Base-by-base conservation (phyloP, 306 rosid genomes). In the Trifolium fragiferum region DNA sequence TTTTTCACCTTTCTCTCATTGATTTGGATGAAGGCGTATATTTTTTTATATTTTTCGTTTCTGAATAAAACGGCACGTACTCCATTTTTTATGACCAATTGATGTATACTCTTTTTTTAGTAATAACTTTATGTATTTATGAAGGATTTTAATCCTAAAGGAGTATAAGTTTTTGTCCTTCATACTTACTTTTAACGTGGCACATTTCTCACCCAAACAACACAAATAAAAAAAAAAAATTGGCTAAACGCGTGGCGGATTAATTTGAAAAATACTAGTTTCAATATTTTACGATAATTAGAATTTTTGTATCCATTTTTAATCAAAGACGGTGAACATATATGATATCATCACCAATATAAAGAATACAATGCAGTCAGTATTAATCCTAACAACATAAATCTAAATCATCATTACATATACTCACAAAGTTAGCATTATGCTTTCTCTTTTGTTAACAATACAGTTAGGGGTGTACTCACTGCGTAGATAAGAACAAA, bases 371-470 rank as follows among this genome's bases (percentile, higher is more conserved):
- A 2, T 50, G 20, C 2, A 16, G 58, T 18, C 2, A 16, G 58
- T 18, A 8, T 5, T 18, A 51, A 70, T 23, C 58, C 20, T 62
- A 60, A 78, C 49, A 63, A 71, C 55, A 43, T 51, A 13, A n/a
- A 51, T 53, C 8, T 57, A 72, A 72, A 73, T 59, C 72, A 51
- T 72, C 41, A 72, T 64, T 72, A 53, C 59, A 13, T 16, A 51
- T 51, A 51, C 58, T 51, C 38, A 21, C 32, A 58, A 46, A 32
- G 55, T 27, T 66, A 59, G 69, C 63, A 33, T 55, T 19, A 8
- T 66, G 54, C 58, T 18, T 51, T 64, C 19, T 43, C 59, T 8
- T 27, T 54, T 2, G 47, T 41, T 11, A 41, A 19, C 35, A 40
- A 61, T 49, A 53, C 47, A 65, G 25, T 72, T 64, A 51, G 8